Evolutionary conservation across 768 basidiomycete genomes (phyloP), one percentile per base, ranked within the genome.

Genomic region (Trametes sanguinea): DNA sequence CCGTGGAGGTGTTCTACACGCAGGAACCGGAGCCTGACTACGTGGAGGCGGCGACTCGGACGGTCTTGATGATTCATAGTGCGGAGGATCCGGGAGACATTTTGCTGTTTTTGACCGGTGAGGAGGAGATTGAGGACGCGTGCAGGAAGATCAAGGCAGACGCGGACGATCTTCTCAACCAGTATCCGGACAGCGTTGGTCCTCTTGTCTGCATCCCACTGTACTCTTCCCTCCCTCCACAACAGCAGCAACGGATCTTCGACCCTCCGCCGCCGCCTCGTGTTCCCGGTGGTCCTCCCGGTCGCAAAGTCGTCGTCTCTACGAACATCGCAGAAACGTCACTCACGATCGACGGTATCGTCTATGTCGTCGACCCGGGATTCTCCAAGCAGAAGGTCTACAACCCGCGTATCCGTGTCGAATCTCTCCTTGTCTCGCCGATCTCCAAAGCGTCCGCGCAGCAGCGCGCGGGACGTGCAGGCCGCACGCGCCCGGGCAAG

Each of bases 291-390:
- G 89, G 94, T 1, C 89, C 94, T 0, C 88, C 90, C 0, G 96
- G 96, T 0, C 85, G 96, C 61, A 99, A 99, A 74, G 84, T 98
- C 46, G 91, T 99, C 35, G 80, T 99, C 0, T 93, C 95, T 8
- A 99, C 96, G 32, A 99, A 98, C 72, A 94, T 98, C 60, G 97
- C 97, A 3, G 96, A 99, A 76, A 98, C 96, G 2, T 96, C 94
- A 2, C 77, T 98, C 45, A 99, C 96, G 2, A 98, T 99, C 60
- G 96, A 99, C 67, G 96, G 96, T 22, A 98, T 99, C 69, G 95
- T 99, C n/a, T 99, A 98, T 69, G 96, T 98, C 60, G 95, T 98
- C 48, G 96, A 98, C 71, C 94, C 95, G 0, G 95, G 95, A 1
- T 97, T 98, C 78, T 95, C 91, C 37, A 96, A 99, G 76, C 96